Evolutionary conservation across 148 eudicot species (phyloP), one percentile per base, ranked within the genome.

Genomic region (Silene uniflora): DNA sequence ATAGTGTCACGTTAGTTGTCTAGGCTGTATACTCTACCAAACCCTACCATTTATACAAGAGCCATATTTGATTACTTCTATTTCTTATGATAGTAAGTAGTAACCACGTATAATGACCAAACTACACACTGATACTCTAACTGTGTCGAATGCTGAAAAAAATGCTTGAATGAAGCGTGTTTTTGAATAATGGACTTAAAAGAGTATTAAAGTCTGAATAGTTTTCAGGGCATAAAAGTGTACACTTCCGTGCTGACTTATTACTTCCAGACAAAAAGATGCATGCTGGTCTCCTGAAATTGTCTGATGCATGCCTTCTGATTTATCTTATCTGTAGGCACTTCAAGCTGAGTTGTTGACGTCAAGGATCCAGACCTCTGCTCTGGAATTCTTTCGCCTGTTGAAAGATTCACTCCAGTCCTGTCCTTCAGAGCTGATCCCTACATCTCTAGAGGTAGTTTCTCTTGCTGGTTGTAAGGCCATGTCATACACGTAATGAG

Each of bases 371-470:
- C 83, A 77, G 83, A 72, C 78, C 67, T 85, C 76, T 75, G 84
- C 83, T 44, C 75, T 89, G 75, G 90, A 86, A 62, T 82, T 92
- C 17, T 86, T 90, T 21, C 86, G 89, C 81, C 73, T 77, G 80
- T 78, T 95, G 78, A 88, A 88, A 82, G 87, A 91, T 83, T 86
- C 83, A 27, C 86, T 77, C 67, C 81, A 85, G 54, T 54, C 67
- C 70, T 84, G 86, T 72, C 88, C 92, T 58, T 69, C 55, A 55
- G 96, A 90, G 86, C 76, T 89, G 72, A 81, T 74, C 81, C 80
- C 83, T 69, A 76, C 87, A 75, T 85, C 97, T 76, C 85, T 92
- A 63, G 91, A 95, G 97, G 98, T 92, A 67, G 47, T 10, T 42
- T 76, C 62, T 73, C 29, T 58, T 77, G 55, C 60, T 81, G 74